phyloP scores from a whole-genome alignment of 768 basidiomycete species.

The Mycena pura region DNA sequence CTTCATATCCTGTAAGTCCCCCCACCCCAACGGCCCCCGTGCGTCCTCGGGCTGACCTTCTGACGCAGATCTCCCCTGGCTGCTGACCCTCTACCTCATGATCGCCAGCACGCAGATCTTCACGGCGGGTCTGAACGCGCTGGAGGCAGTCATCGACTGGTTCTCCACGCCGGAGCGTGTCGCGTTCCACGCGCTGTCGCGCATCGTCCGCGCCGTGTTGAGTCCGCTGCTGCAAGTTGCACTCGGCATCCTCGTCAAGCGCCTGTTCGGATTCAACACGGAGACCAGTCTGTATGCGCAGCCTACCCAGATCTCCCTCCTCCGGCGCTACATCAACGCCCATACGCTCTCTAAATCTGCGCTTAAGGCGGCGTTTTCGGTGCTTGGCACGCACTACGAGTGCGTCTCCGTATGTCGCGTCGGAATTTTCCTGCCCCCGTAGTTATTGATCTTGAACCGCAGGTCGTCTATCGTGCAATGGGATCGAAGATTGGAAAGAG shows the following conservation, averaged over 20 bases:
- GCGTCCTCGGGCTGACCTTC: neutral
- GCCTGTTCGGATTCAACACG: conserved; percentile 45
- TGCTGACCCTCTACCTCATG: conserved; percentile 46
- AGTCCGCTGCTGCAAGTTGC: conserved; percentile 46
- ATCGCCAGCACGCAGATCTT: conserved; percentile 38
- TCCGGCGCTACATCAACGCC: conserved; percentile 47
- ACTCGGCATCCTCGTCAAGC: conserved; percentile 49
- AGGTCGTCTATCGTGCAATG: conserved; percentile 51
- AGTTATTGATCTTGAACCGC: neutral
- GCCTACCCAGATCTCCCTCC: conserved; percentile 29
- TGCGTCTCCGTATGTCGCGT: conserved; percentile 45
- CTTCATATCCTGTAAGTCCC: conserved; percentile 41
- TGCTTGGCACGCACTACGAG: conserved; percentile 54
- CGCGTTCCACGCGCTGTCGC: conserved; percentile 46
- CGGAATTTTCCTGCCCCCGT: neutral
- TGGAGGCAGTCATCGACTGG: conserved; percentile 51
- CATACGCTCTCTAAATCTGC: conserved; percentile 42
- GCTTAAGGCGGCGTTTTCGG: conserved; percentile 44
- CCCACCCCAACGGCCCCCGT: neutral
- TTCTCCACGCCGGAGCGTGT: conserved; percentile 48
- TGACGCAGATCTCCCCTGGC: conserved; percentile 49
- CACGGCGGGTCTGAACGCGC: conserved; percentile 34
- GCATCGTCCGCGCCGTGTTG: conserved; percentile 43
- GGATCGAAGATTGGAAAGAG: conserved; percentile 55
- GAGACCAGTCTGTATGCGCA: conserved; percentile 34